Evolutionary conservation across 768 basidiomycete species (phyloP), one percentile per base, ranked within the genome.

Genomic region (Termitomyces sp.): DNA sequence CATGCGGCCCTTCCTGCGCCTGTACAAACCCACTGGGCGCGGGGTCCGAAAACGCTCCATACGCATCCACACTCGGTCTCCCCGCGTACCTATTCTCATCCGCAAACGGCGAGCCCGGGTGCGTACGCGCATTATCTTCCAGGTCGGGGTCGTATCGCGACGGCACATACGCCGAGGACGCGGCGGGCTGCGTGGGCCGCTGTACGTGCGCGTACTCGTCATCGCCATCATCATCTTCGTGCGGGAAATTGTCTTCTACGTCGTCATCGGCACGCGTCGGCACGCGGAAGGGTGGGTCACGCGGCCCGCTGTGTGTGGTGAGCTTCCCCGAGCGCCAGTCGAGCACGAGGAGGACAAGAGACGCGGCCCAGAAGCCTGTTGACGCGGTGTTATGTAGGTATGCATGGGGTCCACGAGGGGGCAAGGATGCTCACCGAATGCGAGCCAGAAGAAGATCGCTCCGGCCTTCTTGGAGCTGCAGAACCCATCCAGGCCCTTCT

Each of bases 391-490:
- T 54, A 45, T 7, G 3, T 38, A 53, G 20, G 12, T 20, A 44
- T 43, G 43, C 13, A 36, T 5, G 35, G 3, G 7, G 32, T 1
- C 32, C 20, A 53, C 14, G 28, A 53, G 43, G 32, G 44, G 18
- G 7, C 36, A 51, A 6, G 22, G 6, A 33, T 18, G 76, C 85
- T 48, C 63, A 91, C 92, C 78, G 55, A 92, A 90, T 1, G 83
- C 77, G 9, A 93, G 69, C 94, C 94, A 96, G 69, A 94, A 88
- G 73, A 98, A 97, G 47, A 95, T 83, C 5, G 84, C 84, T 0
- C 83, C 91, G 2, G 94, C 94, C 65, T 92, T 94, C 75, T 97
- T 98, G 7, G 94, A 95, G 61, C 78, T 84, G 72, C 94, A 98
- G 90, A 92, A 97, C 0, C 89, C 84, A 4, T 80, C 72, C 2